Evolutionary conservation across 176 grass and related monocot genomes (phyloP), one percentile per base, ranked within the genome.

Genomic region (Elymus sibiricus): DNA sequence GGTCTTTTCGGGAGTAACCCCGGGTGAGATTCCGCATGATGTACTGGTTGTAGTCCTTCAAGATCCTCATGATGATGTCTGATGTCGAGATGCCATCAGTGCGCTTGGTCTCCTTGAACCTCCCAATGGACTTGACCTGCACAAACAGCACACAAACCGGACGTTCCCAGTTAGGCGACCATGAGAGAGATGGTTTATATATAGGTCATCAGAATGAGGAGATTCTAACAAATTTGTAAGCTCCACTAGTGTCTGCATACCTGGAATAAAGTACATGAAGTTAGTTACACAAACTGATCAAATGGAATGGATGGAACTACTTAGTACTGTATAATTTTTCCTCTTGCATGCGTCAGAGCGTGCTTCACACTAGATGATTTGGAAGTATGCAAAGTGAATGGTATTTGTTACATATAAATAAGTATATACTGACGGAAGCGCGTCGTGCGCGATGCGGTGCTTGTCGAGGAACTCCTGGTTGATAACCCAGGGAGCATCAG

Each of bases 41-140:
- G 79, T 98, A 93, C 79, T 95, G 85, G 79, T 98, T 98, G 68
- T 98, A 95, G 78, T 93, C 93, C 89, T 98, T 98, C 34, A 98
- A 60, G 74, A 98, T 98, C 87, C 95, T 90, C 93, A 94, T 98
- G 89, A 98, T 95, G 25, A 98, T 91, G 77, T 98, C 95, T 10
- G 93, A 95, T 10, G 95, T 98, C 11, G 89, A 98, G 84, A 98
- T 88, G 42, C 95, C 95, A 17, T 93, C 93, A 4, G 95, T 98
- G 42, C 89, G 89, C 40, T 95, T 95, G 7, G 93, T 98, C 85
- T 95, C 93, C 85, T 95, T 98, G 87, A 98, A 98, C 68, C 79
- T 98, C 22, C 93, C 93, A 12, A 93, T 87, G 6, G 89, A 63
- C 66, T 95, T 98, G 76, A 98, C 92, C 95, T 97, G 93, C 65